A percentile compares a stretch with the other conserved stretches of the same genome.
These are phyloP conservation scores for Ogataea nakhonphanomensis DNA, from an alignment of 805 yeast genomes.

Conservation along the genomic window DNA sequence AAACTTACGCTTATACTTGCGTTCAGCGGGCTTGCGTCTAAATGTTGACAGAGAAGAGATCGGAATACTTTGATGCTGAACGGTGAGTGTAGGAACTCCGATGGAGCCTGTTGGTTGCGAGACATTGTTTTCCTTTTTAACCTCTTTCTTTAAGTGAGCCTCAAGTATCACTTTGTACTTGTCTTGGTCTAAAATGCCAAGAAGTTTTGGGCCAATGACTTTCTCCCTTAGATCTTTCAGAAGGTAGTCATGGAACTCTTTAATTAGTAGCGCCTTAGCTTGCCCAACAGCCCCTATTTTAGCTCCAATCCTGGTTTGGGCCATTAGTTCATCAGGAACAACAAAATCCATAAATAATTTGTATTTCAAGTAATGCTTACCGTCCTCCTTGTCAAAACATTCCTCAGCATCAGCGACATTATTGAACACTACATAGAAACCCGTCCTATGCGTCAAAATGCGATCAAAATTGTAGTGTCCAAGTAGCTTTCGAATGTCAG, in stretches of 20 bases:
- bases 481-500: slow-evolving; percentile 57
- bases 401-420: slow-evolving; percentile 52
- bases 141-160: slow-evolving; percentile 30
- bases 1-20: slow-evolving; percentile 17
- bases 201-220: slow-evolving; percentile 63
- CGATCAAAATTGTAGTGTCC: slow-evolving; percentile 63
- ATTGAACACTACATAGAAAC: slow-evolving; percentile 71
- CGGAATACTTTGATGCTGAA: slow-evolving; percentile 22
- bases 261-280: slow-evolving; percentile 54
- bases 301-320: slow-evolving; percentile 27
- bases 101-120: slow-evolving; percentile 4
- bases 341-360: slow-evolving; percentile 56
- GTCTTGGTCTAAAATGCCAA: slow-evolving; percentile 56
- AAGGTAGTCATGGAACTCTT: slow-evolving; percentile 61
- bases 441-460: slow-evolving; percentile 58
- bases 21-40: slow-evolving; percentile 47
- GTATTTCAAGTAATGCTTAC: slow-evolving; percentile 44
- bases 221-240: slow-evolving; percentile 72
- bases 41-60: slow-evolving; percentile 23
- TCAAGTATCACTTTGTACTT: slow-evolving; percentile 49
- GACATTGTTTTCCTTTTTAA: slow-evolving; percentile 11
- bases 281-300: slow-evolving; percentile 45
- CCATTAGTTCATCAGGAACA: slow-evolving; percentile 42
- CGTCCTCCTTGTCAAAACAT: slow-evolving; percentile 62
- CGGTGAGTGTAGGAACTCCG: slow-evolving; percentile 19